Percentiles rank a stretch among this genome's conserved stretches.
phyloP scores from a whole-genome alignment of 495 filamentous ascomycete species.

The Neurospora tetrasperma region DNA sequence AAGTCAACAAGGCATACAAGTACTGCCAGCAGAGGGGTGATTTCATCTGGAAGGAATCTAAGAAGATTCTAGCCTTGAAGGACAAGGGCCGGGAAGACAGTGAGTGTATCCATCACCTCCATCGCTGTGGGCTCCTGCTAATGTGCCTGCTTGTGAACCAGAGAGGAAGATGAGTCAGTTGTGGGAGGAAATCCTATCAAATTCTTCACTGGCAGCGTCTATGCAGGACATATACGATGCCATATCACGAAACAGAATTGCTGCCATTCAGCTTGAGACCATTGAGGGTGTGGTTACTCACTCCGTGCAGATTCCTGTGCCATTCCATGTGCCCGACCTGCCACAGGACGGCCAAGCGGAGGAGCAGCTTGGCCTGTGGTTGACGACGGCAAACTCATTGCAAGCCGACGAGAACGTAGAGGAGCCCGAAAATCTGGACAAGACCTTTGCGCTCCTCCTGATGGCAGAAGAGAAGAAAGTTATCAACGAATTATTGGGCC shows the following conservation, averaged over 20 bases:
- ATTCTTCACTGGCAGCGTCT: slow-evolving; percentile 72
- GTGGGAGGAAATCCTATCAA: slow-evolving; percentile 60
- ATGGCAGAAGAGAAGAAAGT: slow-evolving; percentile 77
- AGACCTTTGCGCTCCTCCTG: slow-evolving; percentile 77
- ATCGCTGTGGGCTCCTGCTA: slow-evolving; percentile 1
- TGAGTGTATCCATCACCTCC: slow-evolving; percentile 25
- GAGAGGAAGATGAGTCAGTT: slow-evolving; percentile 44
- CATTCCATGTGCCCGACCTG: slow-evolving; percentile 63
- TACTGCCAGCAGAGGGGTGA: slow-evolving; percentile 79
- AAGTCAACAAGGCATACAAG: slow-evolving; percentile 79
- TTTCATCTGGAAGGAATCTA: slow-evolving; percentile 82
- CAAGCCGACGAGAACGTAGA: slow-evolving; percentile 52
- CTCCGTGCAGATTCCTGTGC: slow-evolving; percentile 77
- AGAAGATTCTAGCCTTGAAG: slow-evolving; percentile 65
- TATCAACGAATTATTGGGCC: slow-evolving; percentile 54
- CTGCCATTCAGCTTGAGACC: slow-evolving; percentile 43
- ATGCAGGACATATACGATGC: slow-evolving; percentile 72
- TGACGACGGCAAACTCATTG: slow-evolving; percentile 75
- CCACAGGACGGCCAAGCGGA: slow-evolving; percentile 50
- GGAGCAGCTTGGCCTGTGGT: slow-evolving; percentile 64
- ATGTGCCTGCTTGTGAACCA: slow-evolving; percentile 14
- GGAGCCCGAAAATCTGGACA: slow-evolving; percentile 55
- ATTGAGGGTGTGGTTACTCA: slow-evolving; percentile 44
- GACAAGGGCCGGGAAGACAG: slow-evolving; percentile 68
- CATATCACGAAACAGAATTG: slow-evolving; percentile 75